Evolutionary conservation across 805 yeast genomes (phyloP), one percentile per base, ranked within the genome.

Genomic region (Kurtzmaniella cleridarum): DNA sequence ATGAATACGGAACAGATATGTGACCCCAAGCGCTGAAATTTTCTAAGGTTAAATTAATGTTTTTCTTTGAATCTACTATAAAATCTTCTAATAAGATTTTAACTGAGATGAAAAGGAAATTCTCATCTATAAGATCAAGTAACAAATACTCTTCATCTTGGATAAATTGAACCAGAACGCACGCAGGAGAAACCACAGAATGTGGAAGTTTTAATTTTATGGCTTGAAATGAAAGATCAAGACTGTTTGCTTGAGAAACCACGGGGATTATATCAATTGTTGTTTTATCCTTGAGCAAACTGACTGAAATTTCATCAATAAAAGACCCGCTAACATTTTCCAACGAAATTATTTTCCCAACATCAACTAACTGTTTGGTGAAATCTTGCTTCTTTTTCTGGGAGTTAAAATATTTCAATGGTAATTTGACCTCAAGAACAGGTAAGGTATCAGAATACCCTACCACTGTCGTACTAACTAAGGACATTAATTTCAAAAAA

Each of bases 1-100:
- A 68, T n/a, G 73, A 64, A 55, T 81, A 84, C 1, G 93, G 90
- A 28, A 75, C 74, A 6, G 84, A 74, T 39, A 81, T 76, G 42
- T 69, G 69, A 39, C 86, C 78, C 93, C 95, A 87, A 33, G 72
- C 61, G 37, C 56, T 53, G 40, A 75, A 61, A 27, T 59, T 63
- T 34, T 54, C 55, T 33, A 64, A 46, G 2, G 47, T 39, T 33
- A 61, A 54, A 7, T 29, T 28, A 13, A 49, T 38, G 32, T 47
- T 35, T 6, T 43, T 46, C 2, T 44, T 38, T 18, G 49, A 41
- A 10, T 50, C 48, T 11, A 42, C 35, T n/a, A 62, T 32, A 45
- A 83, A 81, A 39, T 73, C 69, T 2, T 61, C 49, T 8, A 71
- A 45, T 13, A 63, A 57, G 23, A 84, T 44, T 3, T 57, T 51